Base-by-base conservation (phyloP, 1,139 yeast genomes). In the Nakaseomyces nivariensis region DNA sequence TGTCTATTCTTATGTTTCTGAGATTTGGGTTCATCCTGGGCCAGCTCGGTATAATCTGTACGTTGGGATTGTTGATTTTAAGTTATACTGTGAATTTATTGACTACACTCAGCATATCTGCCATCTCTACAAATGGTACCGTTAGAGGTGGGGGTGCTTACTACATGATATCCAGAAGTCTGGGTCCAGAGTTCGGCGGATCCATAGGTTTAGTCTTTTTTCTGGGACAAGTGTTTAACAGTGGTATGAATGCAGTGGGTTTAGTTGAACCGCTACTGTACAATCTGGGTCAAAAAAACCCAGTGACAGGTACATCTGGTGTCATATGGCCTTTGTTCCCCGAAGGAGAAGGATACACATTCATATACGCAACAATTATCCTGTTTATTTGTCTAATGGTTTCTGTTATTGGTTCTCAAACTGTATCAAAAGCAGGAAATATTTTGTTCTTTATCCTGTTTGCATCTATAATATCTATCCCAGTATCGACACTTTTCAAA, bases 111-210 rank as follows among this genome's bases (percentile, higher is more conserved):
- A 82, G 89, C 38, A 77, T 85, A 52, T 79, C 87, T 54, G 92
- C 92, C 3, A 85, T 85, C 51, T 83, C 89, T 2, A 85, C 94
- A 3, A 85, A 85, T 62, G 94, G 94, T 29, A 83, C 87, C 0
- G 92, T 85, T 10, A 76, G 82, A 60, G 92, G 92, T 27, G 94
- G 94, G 13, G 94, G 94, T 32, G 90, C 92, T 0, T 85, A 85
- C 62, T 84, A 82, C 58, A 85, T 85, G 90, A 82, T 85, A 44
- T 81, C 88, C 13, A 69, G 94, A 59, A 81, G 88, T 40, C 68
- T 85, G 54, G 94, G 94, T 0, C 90, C 89, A 2, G 94, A 85
- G 60, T 85, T 85, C 65, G 94, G 94, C 34, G 92, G 92, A 3
- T 82, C 92, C 2, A 84, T 85, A 53, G 94, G 94, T 0, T 71